phyloP scores from a whole-genome alignment of 805 yeast genomes.

The Sugiyamaella chiloensis region DNA sequence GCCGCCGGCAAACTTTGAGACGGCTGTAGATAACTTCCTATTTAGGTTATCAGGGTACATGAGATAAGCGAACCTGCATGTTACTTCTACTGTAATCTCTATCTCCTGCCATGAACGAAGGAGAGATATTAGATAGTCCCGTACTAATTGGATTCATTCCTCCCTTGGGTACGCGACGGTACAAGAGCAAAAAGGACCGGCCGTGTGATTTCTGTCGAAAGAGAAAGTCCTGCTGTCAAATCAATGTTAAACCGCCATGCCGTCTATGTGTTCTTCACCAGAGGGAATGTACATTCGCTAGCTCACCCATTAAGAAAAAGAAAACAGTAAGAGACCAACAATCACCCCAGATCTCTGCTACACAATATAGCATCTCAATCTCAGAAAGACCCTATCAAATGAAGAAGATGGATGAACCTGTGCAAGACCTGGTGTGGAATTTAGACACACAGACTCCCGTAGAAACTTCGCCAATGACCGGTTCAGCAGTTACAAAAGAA shows the following conservation, averaged over 20 bases:
- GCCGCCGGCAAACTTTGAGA: not conserved
- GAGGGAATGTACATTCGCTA: not conserved
- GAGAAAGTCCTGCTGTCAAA: not conserved
- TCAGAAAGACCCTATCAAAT: not conserved
- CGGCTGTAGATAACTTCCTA: not conserved
- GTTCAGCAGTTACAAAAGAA: not conserved
- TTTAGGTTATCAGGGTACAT: not conserved
- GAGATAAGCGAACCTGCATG: not conserved
- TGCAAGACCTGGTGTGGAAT: not conserved
- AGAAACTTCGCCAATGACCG: not conserved
- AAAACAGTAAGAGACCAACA: no score
- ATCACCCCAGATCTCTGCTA: not conserved
- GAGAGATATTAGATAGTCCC: not conserved
- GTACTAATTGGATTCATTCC: not conserved
- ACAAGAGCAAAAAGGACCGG: not conserved
- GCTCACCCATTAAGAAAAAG: not conserved
- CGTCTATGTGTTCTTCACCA: not conserved
- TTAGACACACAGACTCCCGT: not conserved
- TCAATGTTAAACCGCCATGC: not conserved
- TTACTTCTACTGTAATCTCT: not conserved
- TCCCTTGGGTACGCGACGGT: not conserved
- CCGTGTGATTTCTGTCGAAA: not conserved
- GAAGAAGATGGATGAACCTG: not conserved
- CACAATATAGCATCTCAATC: not conserved
- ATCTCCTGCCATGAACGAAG: not conserved